Conservation (phyloP, 768 basidiomycete species). For the Boletales sp. region DNA sequence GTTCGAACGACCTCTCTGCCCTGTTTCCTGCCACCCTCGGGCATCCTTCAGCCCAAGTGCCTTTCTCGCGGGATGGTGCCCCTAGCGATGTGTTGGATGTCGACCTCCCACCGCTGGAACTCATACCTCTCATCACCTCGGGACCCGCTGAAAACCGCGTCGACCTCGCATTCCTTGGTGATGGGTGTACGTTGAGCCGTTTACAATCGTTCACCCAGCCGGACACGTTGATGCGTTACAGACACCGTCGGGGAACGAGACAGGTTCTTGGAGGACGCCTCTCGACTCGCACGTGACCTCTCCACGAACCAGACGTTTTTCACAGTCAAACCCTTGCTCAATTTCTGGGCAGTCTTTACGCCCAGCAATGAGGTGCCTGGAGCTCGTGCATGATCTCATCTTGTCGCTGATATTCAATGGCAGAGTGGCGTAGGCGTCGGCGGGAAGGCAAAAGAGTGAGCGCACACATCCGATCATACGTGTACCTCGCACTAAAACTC, state of each 20-base stretch:
- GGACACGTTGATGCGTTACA: conserved; percentile 19
- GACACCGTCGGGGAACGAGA: conserved; percentile 53
- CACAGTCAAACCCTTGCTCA: conserved; percentile 70
- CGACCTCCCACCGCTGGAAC: conserved; percentile 44
- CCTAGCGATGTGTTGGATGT: conserved; percentile 2
- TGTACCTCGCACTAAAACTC: not conserved
- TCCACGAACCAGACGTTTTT: conserved; percentile 74
- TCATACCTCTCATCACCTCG: conserved; percentile 56
- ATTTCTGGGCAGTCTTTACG: conserved; percentile 79
- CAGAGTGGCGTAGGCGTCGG: conserved; percentile 69
- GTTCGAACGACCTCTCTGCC: conserved; percentile 19
- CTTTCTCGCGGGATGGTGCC: conserved; percentile 2
- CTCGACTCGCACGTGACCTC: conserved; percentile 63
- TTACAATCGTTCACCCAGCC: no score
- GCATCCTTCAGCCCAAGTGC: conserved; percentile 6
- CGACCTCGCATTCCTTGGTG: conserved; percentile 73
- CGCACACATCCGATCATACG: not conserved
- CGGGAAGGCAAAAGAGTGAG: conserved; percentile 67
- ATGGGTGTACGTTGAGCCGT: conserved; percentile 57
- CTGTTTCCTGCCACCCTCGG: not conserved
- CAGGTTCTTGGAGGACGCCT: conserved; percentile 66
- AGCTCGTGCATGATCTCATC: conserved; percentile 19
- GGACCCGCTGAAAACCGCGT: conserved; percentile 65
- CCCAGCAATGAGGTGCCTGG: conserved; percentile 63
- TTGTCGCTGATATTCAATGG: conserved; percentile 8